Evolutionary conservation across 148 eudicot genomes (phyloP), one percentile per base, ranked within the genome.

Genomic region (Polygonum maritimum): DNA sequence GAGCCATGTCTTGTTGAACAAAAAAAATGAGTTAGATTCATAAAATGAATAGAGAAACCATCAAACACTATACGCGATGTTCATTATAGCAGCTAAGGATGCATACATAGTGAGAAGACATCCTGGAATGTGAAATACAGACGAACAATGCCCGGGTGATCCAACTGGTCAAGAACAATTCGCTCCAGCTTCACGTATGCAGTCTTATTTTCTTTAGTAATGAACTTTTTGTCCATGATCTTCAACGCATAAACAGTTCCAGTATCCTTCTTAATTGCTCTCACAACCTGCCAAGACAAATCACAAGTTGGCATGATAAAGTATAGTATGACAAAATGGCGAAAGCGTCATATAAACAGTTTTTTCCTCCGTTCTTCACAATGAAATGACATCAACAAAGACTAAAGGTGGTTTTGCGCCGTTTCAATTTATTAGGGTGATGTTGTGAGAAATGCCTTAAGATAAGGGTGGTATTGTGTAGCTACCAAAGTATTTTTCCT

Each of bases 191-290:
- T 95, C 80, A 92, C 98, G 74, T 92, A 95, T 38, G 97, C 93
- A 31, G 98, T 92, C 85, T 95, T 95, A 73, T 92, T 95, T 86
- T 95, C 98, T 81, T 95, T 95, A n/a, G 97, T 92, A 76, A 95
- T 92, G 83, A 95, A 90, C 84, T 90, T 95, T 54, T 95, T 95
- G 80, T 95, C 98, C 98, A 95, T 95, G 78, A 95, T 92, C 85
- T 95, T 95, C 84, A 95, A 79, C 41, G 98, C 97, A 84, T 90
- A 95, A 4, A 95, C 80, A 63, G 76, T 78, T 69, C 96, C 97
- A 1, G 96, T 86, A 78, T 95, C 97, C 84, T 90, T 95, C 91
- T 95, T 92, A 76, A 82, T 87, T 16, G 96, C 97, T 80, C 96
- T 83, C 55, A 95, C 98, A 82, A 95, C 98, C 98, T 94, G 82